These are phyloP conservation scores for Cajanus cajan DNA, from an alignment of 306 rosid species.

Conservation along the genomic window DNA sequence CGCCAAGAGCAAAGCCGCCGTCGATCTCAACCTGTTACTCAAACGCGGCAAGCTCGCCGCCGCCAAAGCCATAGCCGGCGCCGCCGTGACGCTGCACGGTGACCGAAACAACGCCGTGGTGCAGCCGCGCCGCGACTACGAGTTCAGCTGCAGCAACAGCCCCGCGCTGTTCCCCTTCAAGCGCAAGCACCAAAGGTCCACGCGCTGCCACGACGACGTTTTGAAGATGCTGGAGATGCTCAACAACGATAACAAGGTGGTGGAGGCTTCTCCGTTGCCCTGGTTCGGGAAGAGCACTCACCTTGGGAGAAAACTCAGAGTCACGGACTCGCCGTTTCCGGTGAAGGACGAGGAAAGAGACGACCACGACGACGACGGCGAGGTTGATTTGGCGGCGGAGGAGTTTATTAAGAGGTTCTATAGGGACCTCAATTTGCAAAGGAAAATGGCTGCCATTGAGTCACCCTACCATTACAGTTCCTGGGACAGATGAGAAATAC, in stretches of 20 bases:
- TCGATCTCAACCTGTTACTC: slow-evolving; percentile 53
- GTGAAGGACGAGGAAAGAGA: slow-evolving; percentile 65
- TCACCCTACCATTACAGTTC: slow-evolving; percentile 47
- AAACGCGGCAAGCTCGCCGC: slow-evolving; percentile 81
- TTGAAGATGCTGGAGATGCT: slow-evolving; percentile 60
- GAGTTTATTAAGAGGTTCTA: slow-evolving; percentile 80
- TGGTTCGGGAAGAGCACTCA: slow-evolving; percentile 88
- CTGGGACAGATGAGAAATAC: slow-evolving; percentile 35
- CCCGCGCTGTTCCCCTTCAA: slow-evolving; percentile 50
- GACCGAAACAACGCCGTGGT: slow-evolving; percentile 44
- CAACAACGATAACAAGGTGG: slow-evolving; percentile 31
- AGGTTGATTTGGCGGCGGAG: slow-evolving; percentile 72
- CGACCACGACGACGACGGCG: slow-evolving; percentile 25
- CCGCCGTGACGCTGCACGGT: slow-evolving; percentile 50
- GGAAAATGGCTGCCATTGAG: slow-evolving; percentile 38
- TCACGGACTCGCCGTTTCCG: slow-evolving; percentile 93
- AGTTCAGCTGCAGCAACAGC: slow-evolving; percentile 93
- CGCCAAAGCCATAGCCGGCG: slow-evolving; percentile 55
- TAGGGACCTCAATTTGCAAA: slow-evolving; percentile 58
- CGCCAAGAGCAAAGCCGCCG: slow-evolving; percentile 57
- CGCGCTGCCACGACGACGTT: slow-evolving; percentile 43
- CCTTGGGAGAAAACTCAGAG: slow-evolving; percentile 56
- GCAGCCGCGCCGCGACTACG: slow-evolving; percentile 62
- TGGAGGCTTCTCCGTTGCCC: slow-evolving; percentile 67
- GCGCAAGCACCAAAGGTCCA: slow-evolving; percentile 29